Percentiles rank a stretch among this genome's conserved stretches.
Evolutionary conservation across 495 filamentous ascomycete species (phyloP).

Genomic region (Neurospora hispaniola): DNA sequence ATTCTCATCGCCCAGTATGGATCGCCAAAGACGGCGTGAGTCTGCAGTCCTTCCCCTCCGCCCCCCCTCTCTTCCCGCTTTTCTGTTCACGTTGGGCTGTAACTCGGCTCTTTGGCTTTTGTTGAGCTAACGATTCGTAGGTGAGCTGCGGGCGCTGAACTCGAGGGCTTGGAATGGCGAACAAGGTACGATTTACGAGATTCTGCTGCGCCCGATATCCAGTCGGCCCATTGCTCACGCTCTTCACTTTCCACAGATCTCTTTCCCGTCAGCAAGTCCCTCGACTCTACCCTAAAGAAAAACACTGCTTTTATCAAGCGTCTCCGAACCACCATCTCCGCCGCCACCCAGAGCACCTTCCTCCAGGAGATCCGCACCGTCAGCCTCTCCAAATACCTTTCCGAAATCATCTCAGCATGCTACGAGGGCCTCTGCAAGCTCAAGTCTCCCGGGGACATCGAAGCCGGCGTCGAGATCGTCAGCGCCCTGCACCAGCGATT

Average conservation of each 20-base stretch:
- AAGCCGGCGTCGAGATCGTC: constrained; percentile 83
- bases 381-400: constrained; percentile 93
- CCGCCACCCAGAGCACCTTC: constrained; percentile 68
- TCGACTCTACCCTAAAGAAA: constrained; percentile 96
- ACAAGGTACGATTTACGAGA: constrained; percentile 45
- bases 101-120: constrained; percentile 8
- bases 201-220: constrained; percentile 6
- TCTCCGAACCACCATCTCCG: constrained; percentile 76
- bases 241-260: constrained; percentile 44
- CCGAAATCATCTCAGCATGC: constrained; percentile 95
- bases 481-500: constrained; percentile 95
- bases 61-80: not conserved
- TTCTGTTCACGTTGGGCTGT: not conserved
- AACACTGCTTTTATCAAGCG: constrained; percentile 99
- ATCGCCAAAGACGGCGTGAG: constrained; percentile 76
- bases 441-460: constrained; percentile 81
- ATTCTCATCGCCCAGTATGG: constrained; percentile 46
- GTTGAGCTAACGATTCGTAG: constrained; percentile 39
- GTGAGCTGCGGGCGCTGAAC: constrained; percentile 84
- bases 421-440: constrained; percentile 90
- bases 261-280: constrained; percentile 64
- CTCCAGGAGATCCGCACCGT: constrained; percentile 84
- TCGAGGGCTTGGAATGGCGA: constrained; percentile 79
- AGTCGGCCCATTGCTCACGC: constrained; percentile 3
- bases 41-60: not conserved